Evolutionary conservation across 768 basidiomycete genomes (phyloP), one percentile per base, ranked within the genome.

Genomic region (Suillus variegatus): DNA sequence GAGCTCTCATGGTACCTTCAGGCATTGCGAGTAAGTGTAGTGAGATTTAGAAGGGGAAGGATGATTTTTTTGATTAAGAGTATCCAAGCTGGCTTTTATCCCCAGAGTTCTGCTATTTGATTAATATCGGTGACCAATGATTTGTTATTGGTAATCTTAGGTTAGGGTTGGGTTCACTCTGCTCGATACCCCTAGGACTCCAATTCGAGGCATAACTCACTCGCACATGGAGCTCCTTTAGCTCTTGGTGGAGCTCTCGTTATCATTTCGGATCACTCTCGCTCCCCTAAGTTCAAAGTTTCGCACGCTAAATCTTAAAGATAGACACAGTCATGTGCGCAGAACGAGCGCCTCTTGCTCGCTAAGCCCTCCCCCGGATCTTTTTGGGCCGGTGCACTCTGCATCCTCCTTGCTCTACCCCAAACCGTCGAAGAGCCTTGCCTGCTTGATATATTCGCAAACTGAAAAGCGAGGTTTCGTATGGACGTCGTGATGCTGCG

Each of bases 1-100:
- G 78, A 20, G 91, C 91, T 76, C 86, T 85, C 91, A 93, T 93
- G 32, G 81, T 85, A 77, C 83, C 85, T 74, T 86, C 73, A 60
- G 84, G 80, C 85, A 87, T 87, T 72, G 54, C 69, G 67, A 57
- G 20, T 40, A 36, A 6, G 47, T n/a, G 38, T 22, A 49, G 28
- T 13, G 20, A 44, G 40, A 56, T 40, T 43, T 57, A 14, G 9
- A 32, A 66, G 55, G 66, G 66, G 65, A 65, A 64, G 62, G 54
- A 49, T 18, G 9, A 58, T 41, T 43, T 25, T 49, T 49, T 22
- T 9, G 32, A 32, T 57, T 18, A 10, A 16, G 22, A 41, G 38
- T 58, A 25, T 58, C 57, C 40, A 58, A 32, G 63, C 62, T 64
- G 61, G 35, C 58, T 61, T 35, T 64, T 64, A 64, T 64, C 16